Evolutionary conservation across 1,139 yeast species (phyloP).

Genomic region (Lodderomyces parapsilosis): DNA sequence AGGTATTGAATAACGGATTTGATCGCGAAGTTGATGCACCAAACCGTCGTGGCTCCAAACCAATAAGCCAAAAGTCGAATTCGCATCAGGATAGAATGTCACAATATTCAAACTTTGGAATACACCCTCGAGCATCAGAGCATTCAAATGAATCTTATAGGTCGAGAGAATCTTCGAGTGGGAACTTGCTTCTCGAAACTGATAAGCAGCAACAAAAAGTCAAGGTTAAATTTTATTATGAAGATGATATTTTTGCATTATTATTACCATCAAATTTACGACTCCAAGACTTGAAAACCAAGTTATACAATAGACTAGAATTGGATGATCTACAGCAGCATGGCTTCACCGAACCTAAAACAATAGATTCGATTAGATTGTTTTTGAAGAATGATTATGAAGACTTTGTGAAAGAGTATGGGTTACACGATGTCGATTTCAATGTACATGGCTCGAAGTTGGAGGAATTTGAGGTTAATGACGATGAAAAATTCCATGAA

Average conservation of each 20-base stretch:
- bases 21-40: conserved; percentile 31
- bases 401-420: conserved; percentile 33
- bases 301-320: conserved; percentile 65
- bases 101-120: conserved; percentile 32
- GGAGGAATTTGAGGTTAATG: conserved; percentile 37
- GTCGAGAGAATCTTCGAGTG: conserved; percentile 4
- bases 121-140: conserved; percentile 13
- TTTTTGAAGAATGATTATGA: conserved; percentile 45
- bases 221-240: conserved; percentile 81
- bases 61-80: conserved; percentile 40
- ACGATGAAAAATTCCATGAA: conserved; percentile 43
- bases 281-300: conserved; percentile 58
- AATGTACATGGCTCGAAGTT: conserved; percentile 21
- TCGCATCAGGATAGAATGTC: conserved; percentile 45
- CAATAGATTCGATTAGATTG: conserved; percentile 24
- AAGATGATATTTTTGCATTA: conserved; percentile 89
- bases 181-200: conserved; percentile 6
- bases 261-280: conserved; percentile 64
- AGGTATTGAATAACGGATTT: conserved; percentile 58
- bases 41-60: conserved; percentile 32
- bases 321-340: conserved; percentile 15
- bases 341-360: conserved; percentile 15
- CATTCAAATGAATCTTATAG: conserved; percentile 7
- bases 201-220: conserved; percentile 30
- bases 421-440: conserved; percentile 27